phyloP scores from a whole-genome alignment of 176 grass and related monocot genomes.

The Triticum monococcum region DNA sequence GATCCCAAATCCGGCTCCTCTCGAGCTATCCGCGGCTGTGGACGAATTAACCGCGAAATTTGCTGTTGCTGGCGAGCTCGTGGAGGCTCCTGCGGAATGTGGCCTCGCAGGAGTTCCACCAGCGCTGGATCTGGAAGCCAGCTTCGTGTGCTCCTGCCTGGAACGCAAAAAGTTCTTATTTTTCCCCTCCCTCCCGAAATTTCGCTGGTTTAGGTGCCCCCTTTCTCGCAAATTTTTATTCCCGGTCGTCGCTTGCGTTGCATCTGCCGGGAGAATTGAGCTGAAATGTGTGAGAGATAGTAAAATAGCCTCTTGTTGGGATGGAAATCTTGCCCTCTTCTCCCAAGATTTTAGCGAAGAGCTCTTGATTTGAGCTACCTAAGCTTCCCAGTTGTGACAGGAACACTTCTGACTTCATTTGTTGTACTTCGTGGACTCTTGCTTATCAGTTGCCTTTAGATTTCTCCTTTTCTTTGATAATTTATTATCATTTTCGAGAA shows the following conservation, averaged over 20 bases:
- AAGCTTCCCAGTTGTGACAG: not conserved
- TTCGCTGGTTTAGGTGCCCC: conserved; percentile 14
- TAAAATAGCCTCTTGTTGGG: conserved; percentile 16
- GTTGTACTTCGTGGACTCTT: conserved; percentile 2
- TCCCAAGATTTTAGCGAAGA: not conserved
- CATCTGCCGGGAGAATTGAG: not conserved
- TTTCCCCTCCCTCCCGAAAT: no score
- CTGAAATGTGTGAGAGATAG: not conserved
- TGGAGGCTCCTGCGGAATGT: conserved; percentile 35
- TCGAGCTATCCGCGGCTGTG: not conserved
- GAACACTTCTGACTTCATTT: not conserved
- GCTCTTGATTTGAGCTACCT: conserved; percentile 5
- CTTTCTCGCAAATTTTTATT: not conserved
- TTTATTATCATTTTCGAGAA: conserved; percentile 3
- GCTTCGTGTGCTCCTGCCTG: not conserved
- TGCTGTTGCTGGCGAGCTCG: not conserved
- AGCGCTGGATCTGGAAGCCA: conserved; percentile 33
- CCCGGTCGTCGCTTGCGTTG: not conserved
- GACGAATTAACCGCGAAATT: not conserved
- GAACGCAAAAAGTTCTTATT: not conserved
- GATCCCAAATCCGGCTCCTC: not conserved
- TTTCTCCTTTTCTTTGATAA: not conserved
- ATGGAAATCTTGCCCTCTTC: conserved; percentile 20
- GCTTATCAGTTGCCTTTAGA: not conserved
- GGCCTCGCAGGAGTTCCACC: conserved; percentile 7